These are phyloP conservation scores for Oldenlandia corymbosa DNA, from an alignment of 257 asterid species.

Conservation along the genomic window DNA sequence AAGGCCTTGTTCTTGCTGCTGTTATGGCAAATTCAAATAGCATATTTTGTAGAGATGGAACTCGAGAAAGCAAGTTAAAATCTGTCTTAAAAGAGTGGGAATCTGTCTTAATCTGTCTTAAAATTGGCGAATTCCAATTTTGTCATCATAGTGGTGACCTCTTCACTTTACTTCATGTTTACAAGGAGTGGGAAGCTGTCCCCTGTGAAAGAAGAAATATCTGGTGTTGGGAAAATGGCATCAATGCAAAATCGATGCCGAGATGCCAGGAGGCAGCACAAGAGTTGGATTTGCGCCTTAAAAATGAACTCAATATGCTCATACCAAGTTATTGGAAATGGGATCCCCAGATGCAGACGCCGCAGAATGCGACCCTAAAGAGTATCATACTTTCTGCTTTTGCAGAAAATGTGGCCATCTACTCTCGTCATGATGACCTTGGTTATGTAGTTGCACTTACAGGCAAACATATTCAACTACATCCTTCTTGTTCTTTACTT, in stretches of 20 bases:
- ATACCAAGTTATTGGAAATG: conserved; percentile 81
- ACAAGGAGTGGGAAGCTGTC: conserved; percentile 70
- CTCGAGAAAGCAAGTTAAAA: conserved; percentile 55
- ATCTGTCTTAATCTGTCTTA: too few relatives aligned
- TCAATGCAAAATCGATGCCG: conserved; percentile 85
- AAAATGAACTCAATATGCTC: conserved; percentile 54
- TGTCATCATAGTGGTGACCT: conserved; percentile 87
- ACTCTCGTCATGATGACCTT: conserved; percentile 85
- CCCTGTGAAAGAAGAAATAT: conserved; percentile 43
- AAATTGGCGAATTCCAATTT: conserved; percentile 77
- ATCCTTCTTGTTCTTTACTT: conserved; percentile 79
- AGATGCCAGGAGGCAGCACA: conserved; percentile 76
- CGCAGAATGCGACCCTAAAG: conserved; percentile 50
- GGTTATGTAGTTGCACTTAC: conserved; percentile 81
- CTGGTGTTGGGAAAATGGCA: conserved; percentile 97
- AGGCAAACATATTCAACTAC: conserved; percentile 71
- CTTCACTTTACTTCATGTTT: conserved; percentile 88
- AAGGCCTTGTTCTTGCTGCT: conserved; percentile 91
- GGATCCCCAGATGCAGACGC: conserved; percentile 45
- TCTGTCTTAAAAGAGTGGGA: too few relatives aligned
- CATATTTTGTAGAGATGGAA: conserved; percentile 89
- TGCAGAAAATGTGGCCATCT: conserved; percentile 86
- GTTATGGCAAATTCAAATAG: conserved; percentile 85
- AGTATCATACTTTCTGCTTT: conserved; percentile 60
- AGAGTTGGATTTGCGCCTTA: conserved; percentile 70